Conservation (phyloP, 306 rosid genomes). For the Sicyos baderoa region DNA sequence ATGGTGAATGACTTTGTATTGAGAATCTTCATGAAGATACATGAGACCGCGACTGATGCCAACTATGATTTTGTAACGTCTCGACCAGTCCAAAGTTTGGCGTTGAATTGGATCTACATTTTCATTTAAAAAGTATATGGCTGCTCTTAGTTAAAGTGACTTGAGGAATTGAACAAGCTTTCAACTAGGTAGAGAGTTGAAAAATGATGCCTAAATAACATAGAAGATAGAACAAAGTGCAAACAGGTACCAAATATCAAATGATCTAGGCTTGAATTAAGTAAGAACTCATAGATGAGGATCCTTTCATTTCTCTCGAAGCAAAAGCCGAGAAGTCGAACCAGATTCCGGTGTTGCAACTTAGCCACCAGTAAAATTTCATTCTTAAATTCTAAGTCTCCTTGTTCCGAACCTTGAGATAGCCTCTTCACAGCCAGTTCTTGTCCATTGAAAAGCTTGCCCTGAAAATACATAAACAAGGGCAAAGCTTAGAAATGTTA, state of each 20-base stretch:
- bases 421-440: conserved; percentile 13
- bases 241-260: conserved; percentile 8
- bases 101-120: conserved; percentile 13
- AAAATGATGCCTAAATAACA: not conserved
- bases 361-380: conserved; percentile 2
- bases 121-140: not conserved
- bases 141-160: not conserved
- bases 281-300: conserved; percentile 7
- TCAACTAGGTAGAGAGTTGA: not conserved
- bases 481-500: not conserved
- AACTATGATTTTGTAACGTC: conserved; percentile 19
- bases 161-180: not conserved
- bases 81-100: conserved; percentile 18
- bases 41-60: conserved; percentile 24
- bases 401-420: not conserved
- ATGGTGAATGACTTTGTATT: conserved; percentile 16
- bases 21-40: conserved; percentile 25
- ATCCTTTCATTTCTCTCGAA: conserved; percentile 4
- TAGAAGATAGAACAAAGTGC: not conserved
- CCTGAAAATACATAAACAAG: not conserved
- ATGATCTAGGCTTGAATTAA: conserved; percentile 10
- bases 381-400: conserved; percentile 9
- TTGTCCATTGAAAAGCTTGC: not conserved
- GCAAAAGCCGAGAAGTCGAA: conserved; percentile 7
- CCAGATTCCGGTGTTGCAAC: conserved; percentile 11